These are phyloP conservation scores for Aureobasidium sp. DNA, from an alignment of 2,329 filamentous ascomycete species.

Conservation along the genomic window DNA sequence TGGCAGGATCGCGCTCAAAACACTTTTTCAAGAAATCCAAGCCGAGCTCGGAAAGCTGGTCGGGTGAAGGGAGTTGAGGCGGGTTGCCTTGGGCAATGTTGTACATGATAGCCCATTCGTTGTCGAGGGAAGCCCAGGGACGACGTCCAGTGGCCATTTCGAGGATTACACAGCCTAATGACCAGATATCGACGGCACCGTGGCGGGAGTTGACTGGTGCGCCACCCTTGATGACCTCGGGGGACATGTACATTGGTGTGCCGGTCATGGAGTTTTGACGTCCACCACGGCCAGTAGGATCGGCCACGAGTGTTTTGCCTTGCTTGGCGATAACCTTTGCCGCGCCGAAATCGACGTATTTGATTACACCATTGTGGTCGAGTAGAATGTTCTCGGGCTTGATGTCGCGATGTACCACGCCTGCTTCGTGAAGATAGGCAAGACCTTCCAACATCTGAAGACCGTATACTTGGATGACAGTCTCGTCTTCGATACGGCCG, in stretches of 20 bases:
- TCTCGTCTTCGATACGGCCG: conserved; percentile 94
- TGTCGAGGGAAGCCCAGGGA: conserved; percentile 93
- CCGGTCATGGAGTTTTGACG: conserved; percentile 87
- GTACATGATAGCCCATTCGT: conserved; percentile 99
- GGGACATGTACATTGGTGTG: conserved; percentile 99
- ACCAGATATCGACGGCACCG: conserved; percentile 92
- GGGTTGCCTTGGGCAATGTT: conserved; percentile 97
- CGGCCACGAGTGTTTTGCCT: conserved; percentile 71
- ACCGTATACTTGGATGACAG: conserved; percentile 93
- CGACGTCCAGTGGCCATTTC: conserved; percentile 95
- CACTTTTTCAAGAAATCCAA: conserved; percentile 84
- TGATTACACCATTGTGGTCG: conserved; percentile 96
- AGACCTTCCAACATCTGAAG: conserved; percentile 90
- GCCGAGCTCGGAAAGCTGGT: conserved; percentile 77
- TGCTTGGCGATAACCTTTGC: conserved; percentile 95
- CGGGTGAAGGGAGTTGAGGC: conserved; percentile 70
- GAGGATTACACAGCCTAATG: conserved; percentile 88
- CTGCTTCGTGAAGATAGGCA: conserved; percentile 83
- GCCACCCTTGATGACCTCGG: conserved; percentile 94
- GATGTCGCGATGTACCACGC: conserved; percentile 93
- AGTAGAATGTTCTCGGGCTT: conserved; percentile 96
- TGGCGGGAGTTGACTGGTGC: conserved; percentile 64
- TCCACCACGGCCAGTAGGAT: conserved; percentile 31
- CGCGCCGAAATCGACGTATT: conserved; percentile 97
- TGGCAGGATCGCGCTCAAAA: conserved; percentile 75